phyloP scores from a whole-genome alignment of 2,329 filamentous ascomycete species.

The Talaromyces verruculosus region DNA sequence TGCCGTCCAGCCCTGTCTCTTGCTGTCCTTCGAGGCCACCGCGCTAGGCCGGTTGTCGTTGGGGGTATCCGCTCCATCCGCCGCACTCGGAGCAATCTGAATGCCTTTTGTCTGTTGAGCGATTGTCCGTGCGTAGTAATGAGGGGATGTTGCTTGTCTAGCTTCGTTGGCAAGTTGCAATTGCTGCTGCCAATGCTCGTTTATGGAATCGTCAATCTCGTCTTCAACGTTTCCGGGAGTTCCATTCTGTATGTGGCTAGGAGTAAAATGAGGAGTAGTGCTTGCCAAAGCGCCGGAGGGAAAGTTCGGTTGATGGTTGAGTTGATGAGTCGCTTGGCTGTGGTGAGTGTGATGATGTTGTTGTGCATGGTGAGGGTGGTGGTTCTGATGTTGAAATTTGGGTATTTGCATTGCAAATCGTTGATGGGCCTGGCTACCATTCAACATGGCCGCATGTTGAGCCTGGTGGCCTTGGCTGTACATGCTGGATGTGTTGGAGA shows the following conservation, averaged over 20 bases:
- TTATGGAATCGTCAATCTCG: conserved; percentile 58
- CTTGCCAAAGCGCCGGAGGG: conserved; percentile 48
- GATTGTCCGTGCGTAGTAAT: conserved; percentile 64
- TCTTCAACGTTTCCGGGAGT: conserved; percentile 57
- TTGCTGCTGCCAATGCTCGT: conserved; percentile 84
- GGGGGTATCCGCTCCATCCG: conserved; percentile 48
- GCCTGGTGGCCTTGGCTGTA: conserved; percentile 50
- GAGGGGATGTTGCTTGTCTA: conserved; percentile 64
- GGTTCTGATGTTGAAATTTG: conserved; percentile 49
- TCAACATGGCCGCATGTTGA: conserved; percentile 53
- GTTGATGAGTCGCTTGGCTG: conserved; percentile 43
- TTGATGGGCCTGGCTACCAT: conserved; percentile 50
- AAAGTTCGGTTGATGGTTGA: conserved; percentile 53
- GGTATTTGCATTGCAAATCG: conserved; percentile 52
- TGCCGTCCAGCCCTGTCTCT: conserved; percentile 83
- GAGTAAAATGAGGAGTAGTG: conserved; percentile 58
- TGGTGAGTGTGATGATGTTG: conserved; percentile 48
- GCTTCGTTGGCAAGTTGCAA: conserved; percentile 76
- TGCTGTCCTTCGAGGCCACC: conserved; percentile 56
- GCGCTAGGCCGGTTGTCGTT: conserved; percentile 65
- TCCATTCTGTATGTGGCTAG: conserved; percentile 60
- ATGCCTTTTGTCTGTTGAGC: conserved; percentile 50
- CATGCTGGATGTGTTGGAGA: conserved; percentile 48
- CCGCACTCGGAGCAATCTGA: conserved; percentile 49
- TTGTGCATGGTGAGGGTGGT: conserved; percentile 46